Conservation (phyloP, 2,329 filamentous ascomycete species). For the Dactylellina parvicollis region DNA sequence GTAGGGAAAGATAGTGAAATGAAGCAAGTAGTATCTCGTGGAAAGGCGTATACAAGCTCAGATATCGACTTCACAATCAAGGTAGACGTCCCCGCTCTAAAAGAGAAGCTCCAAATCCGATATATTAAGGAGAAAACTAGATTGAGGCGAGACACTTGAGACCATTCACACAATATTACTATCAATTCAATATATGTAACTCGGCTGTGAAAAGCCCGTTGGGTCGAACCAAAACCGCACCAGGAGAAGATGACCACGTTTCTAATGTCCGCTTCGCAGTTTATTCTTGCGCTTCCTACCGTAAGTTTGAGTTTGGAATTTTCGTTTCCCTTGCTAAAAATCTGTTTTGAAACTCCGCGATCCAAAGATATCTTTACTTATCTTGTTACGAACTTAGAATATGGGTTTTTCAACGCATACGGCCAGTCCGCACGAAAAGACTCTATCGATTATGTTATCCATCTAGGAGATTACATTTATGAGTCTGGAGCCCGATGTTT, state of each 20-base stretch:
- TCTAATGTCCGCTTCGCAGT: conserved; percentile 73
- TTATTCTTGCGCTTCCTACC: conserved; percentile 77
- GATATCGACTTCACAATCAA: conserved; percentile 81
- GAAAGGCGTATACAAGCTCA: conserved; percentile 73
- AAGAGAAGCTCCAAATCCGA: not conserved
- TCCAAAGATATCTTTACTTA: too few relatives aligned
- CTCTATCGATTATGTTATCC: conserved; percentile 70
- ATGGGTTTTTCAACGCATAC: conserved; percentile 71
- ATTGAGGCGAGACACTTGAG: conserved; percentile 72
- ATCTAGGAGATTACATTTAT: conserved; percentile 68
- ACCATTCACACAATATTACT: conserved; percentile 74
- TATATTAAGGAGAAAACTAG: conserved; percentile 59
- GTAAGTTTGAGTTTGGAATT: conserved; percentile 60
- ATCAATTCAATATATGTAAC: conserved; percentile 75
- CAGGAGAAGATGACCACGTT: conserved; percentile 62
- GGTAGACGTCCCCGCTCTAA: conserved; percentile 60
- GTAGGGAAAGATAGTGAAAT: conserved; percentile 67
- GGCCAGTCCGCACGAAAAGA: conserved; percentile 71
- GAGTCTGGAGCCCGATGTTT: conserved; percentile 59
- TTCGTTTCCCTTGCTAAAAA: conserved; percentile 25
- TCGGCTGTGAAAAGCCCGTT: conserved; percentile 71
- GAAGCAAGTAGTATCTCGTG: conserved; percentile 66
- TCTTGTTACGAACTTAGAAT: conserved; percentile 62
- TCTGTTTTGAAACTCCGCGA: too few relatives aligned
- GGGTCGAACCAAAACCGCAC: conserved; percentile 76